Evolutionary conservation across 2,329 filamentous ascomycete genomes (phyloP).

Genomic region (Fusarium poae): DNA sequence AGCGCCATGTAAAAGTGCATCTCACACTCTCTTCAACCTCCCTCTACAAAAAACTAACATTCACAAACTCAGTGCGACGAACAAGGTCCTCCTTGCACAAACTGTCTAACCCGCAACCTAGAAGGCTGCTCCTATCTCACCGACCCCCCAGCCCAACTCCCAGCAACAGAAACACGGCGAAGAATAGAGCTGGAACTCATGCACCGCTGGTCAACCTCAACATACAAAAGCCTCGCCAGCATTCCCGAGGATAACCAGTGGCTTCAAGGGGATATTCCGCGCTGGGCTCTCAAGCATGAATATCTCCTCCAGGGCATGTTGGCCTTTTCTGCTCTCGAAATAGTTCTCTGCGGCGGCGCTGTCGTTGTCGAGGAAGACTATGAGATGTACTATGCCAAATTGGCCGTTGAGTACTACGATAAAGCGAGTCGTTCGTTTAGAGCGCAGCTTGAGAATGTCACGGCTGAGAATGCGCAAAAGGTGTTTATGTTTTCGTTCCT

Average conservation of each 20-base stretch:
- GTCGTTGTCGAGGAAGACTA: constrained; percentile 33
- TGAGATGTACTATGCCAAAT: constrained; percentile 36
- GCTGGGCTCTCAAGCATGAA: constrained; percentile 54
- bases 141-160: constrained; percentile 16
- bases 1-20: constrained; percentile 44
- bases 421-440: constrained; percentile 44
- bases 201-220: constrained; percentile 64
- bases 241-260: constrained; percentile 55
- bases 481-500: constrained; percentile 47
- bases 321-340: constrained; percentile 42
- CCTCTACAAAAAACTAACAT: neutral
- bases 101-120: constrained; percentile 49
- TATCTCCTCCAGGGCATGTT: constrained; percentile 57
- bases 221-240: constrained; percentile 56
- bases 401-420: constrained; percentile 47
- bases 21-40: neutral
- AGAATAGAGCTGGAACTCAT: constrained; percentile 63
- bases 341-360: constrained; percentile 40
- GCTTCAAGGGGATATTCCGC: constrained; percentile 53
- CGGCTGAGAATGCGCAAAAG: constrained; percentile 37
- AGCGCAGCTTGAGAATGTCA: constrained; percentile 39
- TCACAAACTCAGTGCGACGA: constrained; percentile 52
- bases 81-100: constrained; percentile 53
- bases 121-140: constrained; percentile 42
- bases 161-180: constrained; percentile 41